These are phyloP conservation scores for Colletotrichum sp. DNA, from an alignment of 2,329 filamentous ascomycete genomes.

Conservation along the genomic window DNA sequence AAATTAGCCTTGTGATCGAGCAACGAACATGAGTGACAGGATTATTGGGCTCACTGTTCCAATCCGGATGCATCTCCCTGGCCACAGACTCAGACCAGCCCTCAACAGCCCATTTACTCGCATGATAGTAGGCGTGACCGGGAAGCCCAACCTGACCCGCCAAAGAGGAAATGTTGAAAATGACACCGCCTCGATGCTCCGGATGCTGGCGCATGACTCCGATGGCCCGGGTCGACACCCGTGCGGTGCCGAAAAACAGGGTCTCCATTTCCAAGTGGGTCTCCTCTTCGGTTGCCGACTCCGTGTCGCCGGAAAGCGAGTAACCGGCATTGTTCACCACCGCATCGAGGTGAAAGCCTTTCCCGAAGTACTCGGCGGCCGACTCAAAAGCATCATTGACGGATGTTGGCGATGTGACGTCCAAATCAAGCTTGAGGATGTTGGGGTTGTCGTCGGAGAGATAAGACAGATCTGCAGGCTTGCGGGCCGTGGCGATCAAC, in stretches of 20 bases:
- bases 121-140: slow-evolving; percentile 26
- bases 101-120: slow-evolving; percentile 27
- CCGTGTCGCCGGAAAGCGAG: slow-evolving; percentile 30
- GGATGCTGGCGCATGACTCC: slow-evolving; percentile 39
- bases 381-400: slow-evolving; percentile 38
- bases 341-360: slow-evolving; percentile 30
- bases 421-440: slow-evolving; percentile 50
- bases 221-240: slow-evolving; percentile 41
- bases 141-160: slow-evolving; percentile 22
- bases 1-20: slow-evolving; percentile 29
- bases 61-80: slow-evolving; percentile 23
- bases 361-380: slow-evolving; percentile 36
- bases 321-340: slow-evolving; percentile 38
- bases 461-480: slow-evolving; percentile 41
- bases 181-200: slow-evolving; percentile 24
- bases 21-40: not conserved
- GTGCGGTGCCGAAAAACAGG: slow-evolving; percentile 46
- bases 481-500: slow-evolving; percentile 54
- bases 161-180: slow-evolving; percentile 25
- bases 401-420: slow-evolving; percentile 46
- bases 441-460: slow-evolving; percentile 37
- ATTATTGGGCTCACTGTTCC: slow-evolving; percentile 21
- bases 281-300: slow-evolving; percentile 25
- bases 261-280: slow-evolving; percentile 42
- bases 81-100: slow-evolving; percentile 26